Evolutionary conservation across 179 eudicot genomes (phyloP), one percentile per base, ranked within the genome.

Genomic region (Nepenthes alata): DNA sequence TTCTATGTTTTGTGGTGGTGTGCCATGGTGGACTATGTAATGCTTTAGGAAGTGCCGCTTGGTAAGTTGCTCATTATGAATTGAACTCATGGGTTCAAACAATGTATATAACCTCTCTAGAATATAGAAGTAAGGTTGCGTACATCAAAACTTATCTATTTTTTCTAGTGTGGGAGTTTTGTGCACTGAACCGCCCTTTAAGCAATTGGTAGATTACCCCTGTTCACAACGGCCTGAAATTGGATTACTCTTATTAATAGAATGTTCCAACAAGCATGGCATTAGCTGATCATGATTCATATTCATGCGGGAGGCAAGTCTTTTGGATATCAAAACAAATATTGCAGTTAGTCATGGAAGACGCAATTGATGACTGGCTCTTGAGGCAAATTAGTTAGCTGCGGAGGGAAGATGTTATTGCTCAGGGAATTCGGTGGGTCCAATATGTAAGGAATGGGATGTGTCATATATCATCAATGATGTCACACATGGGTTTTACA

Each of bases 251-350:
- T 25, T 49, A 1, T 49, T 10, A 12, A 10, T 49, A 9, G 53
- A 49, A 49, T 11, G 4, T 3, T 16, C 58, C 25, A 25, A 34
- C 37, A 7, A 16, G 34, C 34, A 8, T 51, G 12, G 12, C 34
- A 47, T 49, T 49, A 49, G 25, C 34, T 63, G 47, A 11, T 45
- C 8, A 11, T 51, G 10, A 39, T 52, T 65, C 54, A 67, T 66
- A 12, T 67, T 54, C 35, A 38, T 41, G 60, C 87, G 90, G 99
- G 81, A 80, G 99, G 75, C 99, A 90, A 67, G 99, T 87, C 8
- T 87, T 94, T 69, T 94, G 99, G 99, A 90, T 94, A 65, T 94
- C 99, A 70, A 94, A 91, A 73, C 97, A 94, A 81, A 90, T 94
- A 64, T 75, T 94, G 79, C 99, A 94, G 68, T 67, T 90, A 68